Evolutionary conservation across 2,329 filamentous ascomycete species (phyloP), one percentile per base, ranked within the genome.

Genomic region (Colletotrichum sidae): DNA sequence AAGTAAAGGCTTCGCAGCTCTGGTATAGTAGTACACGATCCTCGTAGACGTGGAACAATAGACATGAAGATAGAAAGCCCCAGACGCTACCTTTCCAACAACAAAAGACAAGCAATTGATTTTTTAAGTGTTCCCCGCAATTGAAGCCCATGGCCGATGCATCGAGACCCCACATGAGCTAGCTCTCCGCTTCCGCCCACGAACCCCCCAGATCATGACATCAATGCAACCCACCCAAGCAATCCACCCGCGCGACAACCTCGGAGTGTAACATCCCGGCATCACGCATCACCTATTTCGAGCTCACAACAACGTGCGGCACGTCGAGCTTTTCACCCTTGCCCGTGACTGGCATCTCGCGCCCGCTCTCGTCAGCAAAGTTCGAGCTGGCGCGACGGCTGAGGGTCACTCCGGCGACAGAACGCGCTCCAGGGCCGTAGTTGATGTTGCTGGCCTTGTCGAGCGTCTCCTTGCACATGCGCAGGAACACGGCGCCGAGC

Each of bases 391-490:
- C 55, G 41, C 55, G 50, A 15, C 67, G 58, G 51, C 64, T 67
- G 12, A 68, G 67, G 25, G 58, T 55, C 33, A 56, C 33, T 3
- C 58, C 56, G 12, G 64, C 52, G 44, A 65, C 53, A 13, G 67
- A 68, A 12, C 64, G 58, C 47, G 59, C 47, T 9, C 65, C 65
- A 9, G 67, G 67, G 33, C 67, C 67, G 52, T 68, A 68, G 63
- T 61, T 62, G 55, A 70, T 65, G 39, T 59, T 68, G 54, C 68
- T 60, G 10, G 70, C 70, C 62, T 71, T 72, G 45, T 72, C 65
- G n/a, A 73, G 68, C 15, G 71, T 70, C 55, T 72, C 71, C 55
- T 70, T 61, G 55, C 71, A 72, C 51, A 72, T 52, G 12, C 70
- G 60, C 41, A 75, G 52, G 57, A 75, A 74, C 11, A 75, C 67